Evolutionary conservation across 495 filamentous ascomycete genomes (phyloP), one percentile per base, ranked within the genome.

Genomic region (Pyronema omphalodes): DNA sequence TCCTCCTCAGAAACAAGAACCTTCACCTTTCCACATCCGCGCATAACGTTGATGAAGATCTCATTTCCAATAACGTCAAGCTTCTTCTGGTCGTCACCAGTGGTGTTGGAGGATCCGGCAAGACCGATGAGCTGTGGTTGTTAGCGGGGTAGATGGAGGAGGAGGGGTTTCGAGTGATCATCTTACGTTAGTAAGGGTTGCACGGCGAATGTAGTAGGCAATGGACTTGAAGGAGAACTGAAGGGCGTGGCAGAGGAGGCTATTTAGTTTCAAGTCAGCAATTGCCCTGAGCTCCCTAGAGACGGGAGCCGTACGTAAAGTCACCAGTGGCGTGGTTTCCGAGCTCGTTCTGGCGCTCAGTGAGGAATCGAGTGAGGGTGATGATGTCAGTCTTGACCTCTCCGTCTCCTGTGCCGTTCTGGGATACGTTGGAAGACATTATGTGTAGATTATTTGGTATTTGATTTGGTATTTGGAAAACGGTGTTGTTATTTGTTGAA

Each of bases 151-250:
- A 48, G 18, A 19, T 19, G 7, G 6, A 56, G 53, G 23, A 45
- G 15, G 35, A 29, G 48, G 44, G n/a, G 19, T 14, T 15, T 35
- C 18, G 34, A 23, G 12, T 17, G 9, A 23, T 47, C n/a, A 35
- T 61, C 70, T 52, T 53, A 73, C 62, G 73, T 95, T 94, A 69
- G 95, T 93, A 47, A 98, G 73, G n/a, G 87, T 89, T 29, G 91
- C 88, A 67, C 91, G 80, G 62, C 91, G 87, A 71, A 98, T 98
- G 74, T 95, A 98, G 77, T 96, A 65, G 59, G 91, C 89, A 69
- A 98, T 98, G 52, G 83, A 88, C 74, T 98, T 98, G 80, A 98
- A 98, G 60, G 91, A 85, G 76, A 95, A 96, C 71, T 96, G 93
- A 35, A 98, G 81, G 55, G 93, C 88, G 67, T 98, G 91, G 75